Evolutionary conservation across 208 protist species (phyloP).

Genomic region (Trypanosoma lewisi): DNA sequence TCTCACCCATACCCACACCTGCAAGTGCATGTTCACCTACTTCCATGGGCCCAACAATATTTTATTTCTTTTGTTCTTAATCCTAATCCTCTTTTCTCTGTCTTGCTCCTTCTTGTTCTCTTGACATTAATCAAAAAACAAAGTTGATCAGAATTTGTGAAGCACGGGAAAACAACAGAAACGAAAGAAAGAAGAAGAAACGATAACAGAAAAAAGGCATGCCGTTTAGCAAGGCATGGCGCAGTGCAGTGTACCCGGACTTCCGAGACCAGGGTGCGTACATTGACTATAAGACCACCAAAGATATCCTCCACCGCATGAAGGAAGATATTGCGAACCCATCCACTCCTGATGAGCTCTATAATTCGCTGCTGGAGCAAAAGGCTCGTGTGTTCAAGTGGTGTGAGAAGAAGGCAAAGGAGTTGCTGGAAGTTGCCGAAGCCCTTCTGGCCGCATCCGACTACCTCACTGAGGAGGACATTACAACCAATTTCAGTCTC

Average conservation of each 20-base stretch:
- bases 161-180: too few relatives aligned
- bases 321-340: conserved; percentile 86
- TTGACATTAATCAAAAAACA: too few relatives aligned
- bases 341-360: conserved; percentile 75
- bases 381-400: conserved; percentile 70
- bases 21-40: too few relatives aligned
- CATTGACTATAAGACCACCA: conserved; percentile 86
- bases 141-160: too few relatives aligned
- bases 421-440: conserved; percentile 55
- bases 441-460: conserved; percentile 58
- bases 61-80: too few relatives aligned
- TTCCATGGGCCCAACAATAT: too few relatives aligned
- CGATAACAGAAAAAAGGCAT: too few relatives aligned
- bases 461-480: conserved; percentile 45
- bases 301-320: conserved; percentile 84
- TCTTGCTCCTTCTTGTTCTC: too few relatives aligned
- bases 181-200: too few relatives aligned
- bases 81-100: too few relatives aligned
- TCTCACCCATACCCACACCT: too few relatives aligned
- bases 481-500: conserved; percentile 39
- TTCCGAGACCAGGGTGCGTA: conserved; percentile 76
- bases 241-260: conserved; percentile 81
- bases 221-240: conserved; percentile 86
- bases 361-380: conserved; percentile 60
- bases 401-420: conserved; percentile 67